A percentile compares a stretch with the other conserved stretches of the same genome.
Conservation (phyloP, 306 rosid species). For the Dryas alaskensis region DNA sequence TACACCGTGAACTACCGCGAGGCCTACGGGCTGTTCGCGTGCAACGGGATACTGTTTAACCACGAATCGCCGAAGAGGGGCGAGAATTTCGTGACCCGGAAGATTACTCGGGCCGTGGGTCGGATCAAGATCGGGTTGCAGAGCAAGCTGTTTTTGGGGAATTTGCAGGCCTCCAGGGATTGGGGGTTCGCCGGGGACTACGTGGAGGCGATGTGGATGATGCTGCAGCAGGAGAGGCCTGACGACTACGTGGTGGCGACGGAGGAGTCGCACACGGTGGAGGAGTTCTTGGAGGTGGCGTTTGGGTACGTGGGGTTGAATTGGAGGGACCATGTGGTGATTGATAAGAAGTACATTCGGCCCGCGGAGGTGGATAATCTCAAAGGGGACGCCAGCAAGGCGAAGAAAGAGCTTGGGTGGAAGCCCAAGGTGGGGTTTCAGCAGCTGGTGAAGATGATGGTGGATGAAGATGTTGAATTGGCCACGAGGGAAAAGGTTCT, state of each 20-base stretch:
- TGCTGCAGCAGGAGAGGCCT: constrained; percentile 96
- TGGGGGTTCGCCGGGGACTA: constrained; percentile 99
- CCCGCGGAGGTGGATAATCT: constrained; percentile 93
- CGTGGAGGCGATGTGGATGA: constrained; percentile 98
- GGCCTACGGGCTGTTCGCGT: constrained; percentile 84
- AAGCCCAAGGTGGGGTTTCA: constrained; percentile 87
- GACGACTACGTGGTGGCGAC: constrained; percentile 97
- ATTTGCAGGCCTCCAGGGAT: constrained; percentile 80
- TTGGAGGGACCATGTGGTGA: constrained; percentile 85
- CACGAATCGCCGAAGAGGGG: constrained; percentile 90
- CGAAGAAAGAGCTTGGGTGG: constrained; percentile 84
- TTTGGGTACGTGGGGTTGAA: constrained; percentile 80
- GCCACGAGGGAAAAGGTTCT: constrained; percentile 97
- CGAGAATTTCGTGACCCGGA: constrained; percentile 93
- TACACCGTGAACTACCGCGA: constrained; percentile 96
- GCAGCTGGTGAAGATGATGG: constrained; percentile 95
- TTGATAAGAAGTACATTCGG: constrained; percentile 82
- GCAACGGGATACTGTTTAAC: constrained; percentile 90
- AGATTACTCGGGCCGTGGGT: constrained; percentile 90
- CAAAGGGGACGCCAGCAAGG: constrained; percentile 79
- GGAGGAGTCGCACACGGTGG: constrained; percentile 90
- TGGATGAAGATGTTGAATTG: constrained; percentile 77
- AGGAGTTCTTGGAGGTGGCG: constrained; percentile 81
- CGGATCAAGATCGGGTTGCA: constrained; percentile 92
- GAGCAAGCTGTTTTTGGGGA: constrained; percentile 80